Conservation (phyloP, 768 basidiomycete species). For the Tylopilus intermedius region DNA sequence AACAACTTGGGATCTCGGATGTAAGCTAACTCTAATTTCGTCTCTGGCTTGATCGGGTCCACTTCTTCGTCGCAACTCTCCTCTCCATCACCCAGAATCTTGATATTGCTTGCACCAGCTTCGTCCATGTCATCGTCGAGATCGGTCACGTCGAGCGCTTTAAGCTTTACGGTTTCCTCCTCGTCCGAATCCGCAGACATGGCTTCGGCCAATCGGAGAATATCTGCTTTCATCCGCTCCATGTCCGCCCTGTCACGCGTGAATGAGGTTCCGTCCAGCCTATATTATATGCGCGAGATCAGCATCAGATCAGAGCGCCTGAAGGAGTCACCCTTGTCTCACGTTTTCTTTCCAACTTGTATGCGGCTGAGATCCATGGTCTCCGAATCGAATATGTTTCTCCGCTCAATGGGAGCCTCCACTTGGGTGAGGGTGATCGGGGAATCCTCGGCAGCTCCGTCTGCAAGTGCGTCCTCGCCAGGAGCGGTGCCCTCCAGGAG, state of each 20-base stretch:
- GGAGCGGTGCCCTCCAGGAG: slow-evolving; percentile 74
- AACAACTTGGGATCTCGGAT: slow-evolving; percentile 71
- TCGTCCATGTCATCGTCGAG: slow-evolving; percentile 55
- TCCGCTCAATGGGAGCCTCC: slow-evolving; percentile 39
- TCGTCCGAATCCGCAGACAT: slow-evolving; percentile 62
- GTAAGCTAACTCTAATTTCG: slow-evolving; percentile 72
- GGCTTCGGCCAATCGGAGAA: slow-evolving; percentile 69
- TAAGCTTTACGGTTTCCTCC: slow-evolving; percentile 38
- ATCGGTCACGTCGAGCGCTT: slow-evolving; percentile 28
- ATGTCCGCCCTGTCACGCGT: slow-evolving; percentile 55
- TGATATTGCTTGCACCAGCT: slow-evolving; percentile 37
- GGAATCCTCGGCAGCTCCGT: background rate
- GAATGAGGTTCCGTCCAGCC: slow-evolving; percentile 42
- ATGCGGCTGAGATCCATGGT: slow-evolving; percentile 58
- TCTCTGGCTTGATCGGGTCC: slow-evolving; percentile 42
- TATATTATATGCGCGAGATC: slow-evolving; percentile 26
- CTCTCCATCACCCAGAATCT: slow-evolving; percentile 56
- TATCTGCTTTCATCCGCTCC: slow-evolving; percentile 80
- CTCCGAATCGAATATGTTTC: slow-evolving; percentile 75
- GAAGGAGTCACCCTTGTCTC: slow-evolving; percentile 15
- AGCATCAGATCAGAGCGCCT: slow-evolving; percentile 1
- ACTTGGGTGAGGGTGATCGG: background rate
- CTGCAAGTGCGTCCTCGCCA: slow-evolving; percentile 24
- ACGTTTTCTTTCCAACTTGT: slow-evolving; percentile 64
- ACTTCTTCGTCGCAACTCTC: slow-evolving; percentile 38